Conservation (phyloP, 495 filamentous ascomycete genomes). For the Sabuloglossum arenarium region DNA sequence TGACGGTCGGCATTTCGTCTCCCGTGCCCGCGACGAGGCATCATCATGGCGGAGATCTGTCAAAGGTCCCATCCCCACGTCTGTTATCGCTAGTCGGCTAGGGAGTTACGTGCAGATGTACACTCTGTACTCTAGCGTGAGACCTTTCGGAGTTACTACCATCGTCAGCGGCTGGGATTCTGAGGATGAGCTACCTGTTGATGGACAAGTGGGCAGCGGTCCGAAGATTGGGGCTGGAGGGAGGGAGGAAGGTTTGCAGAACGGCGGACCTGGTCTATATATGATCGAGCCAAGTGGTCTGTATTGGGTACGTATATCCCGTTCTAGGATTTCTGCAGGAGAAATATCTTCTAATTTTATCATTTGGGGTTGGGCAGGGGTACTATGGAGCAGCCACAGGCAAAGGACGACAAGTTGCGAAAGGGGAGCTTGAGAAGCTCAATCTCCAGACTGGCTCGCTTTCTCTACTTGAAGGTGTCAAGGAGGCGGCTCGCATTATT, state of each 20-base stretch:
- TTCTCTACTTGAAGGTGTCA: conserved; percentile 71
- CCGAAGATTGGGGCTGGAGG: conserved; percentile 61
- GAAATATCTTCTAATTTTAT: neutral
- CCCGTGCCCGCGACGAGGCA: conserved; percentile 85
- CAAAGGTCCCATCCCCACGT: conserved; percentile 76
- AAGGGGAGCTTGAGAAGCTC: conserved; percentile 94
- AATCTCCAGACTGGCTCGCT: conserved; percentile 59
- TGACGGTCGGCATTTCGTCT: conserved; percentile 86
- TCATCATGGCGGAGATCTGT: conserved; percentile 68
- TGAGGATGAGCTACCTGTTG: conserved; percentile 54
- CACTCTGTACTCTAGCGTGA: conserved; percentile 87
- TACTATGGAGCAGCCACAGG: conserved; percentile 96
- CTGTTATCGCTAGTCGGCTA: conserved; percentile 72
- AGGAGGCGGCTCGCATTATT: conserved; percentile 91
- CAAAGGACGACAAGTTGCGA: conserved; percentile 87
- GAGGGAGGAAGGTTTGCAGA: conserved; percentile 48
- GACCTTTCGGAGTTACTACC: conserved; percentile 87
- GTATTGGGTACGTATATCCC: conserved; percentile 58
- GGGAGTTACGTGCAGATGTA: conserved; percentile 93
- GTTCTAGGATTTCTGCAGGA: neutral
- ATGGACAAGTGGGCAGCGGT: conserved; percentile 69
- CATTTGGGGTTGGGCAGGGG: conserved; percentile 27
- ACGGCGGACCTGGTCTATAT: conserved; percentile 81
- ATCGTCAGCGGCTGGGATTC: conserved; percentile 90
- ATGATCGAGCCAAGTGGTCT: conserved; percentile 96